Evolutionary conservation across 2,329 filamentous ascomycete genomes (phyloP).

Genomic region (Torrubiella hemipterigena): DNA sequence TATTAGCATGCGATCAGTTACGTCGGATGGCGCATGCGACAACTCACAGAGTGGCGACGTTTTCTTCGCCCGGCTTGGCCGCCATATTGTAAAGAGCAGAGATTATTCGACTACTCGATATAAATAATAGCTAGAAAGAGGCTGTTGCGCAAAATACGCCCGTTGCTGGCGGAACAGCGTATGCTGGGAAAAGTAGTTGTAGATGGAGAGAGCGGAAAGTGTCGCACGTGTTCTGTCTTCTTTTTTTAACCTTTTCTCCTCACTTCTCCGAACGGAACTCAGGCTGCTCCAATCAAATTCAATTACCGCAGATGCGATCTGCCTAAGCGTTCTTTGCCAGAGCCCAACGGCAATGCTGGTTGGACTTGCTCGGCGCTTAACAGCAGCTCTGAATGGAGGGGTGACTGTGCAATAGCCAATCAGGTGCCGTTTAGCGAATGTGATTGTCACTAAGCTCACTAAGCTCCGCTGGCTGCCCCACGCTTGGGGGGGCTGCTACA

Average conservation of each 20-base stretch:
- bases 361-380: neutral
- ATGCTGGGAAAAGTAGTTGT: neutral
- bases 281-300: neutral
- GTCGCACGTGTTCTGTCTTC: neutral
- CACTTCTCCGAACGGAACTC: neutral
- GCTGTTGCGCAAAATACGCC: too few relatives aligned
- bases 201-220: neutral
- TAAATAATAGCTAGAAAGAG: too few relatives aligned
- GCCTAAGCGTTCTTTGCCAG: neutral
- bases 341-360: neutral
- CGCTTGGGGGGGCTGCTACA: too few relatives aligned
- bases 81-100: conserved; percentile 26
- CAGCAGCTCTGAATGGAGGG: neutral
- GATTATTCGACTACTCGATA: neutral
- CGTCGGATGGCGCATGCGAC: neutral
- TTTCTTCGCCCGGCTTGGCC: conserved; percentile 34
- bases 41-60: conserved; percentile 39
- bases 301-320: too few relatives aligned
- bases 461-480: too few relatives aligned
- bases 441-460: too few relatives aligned
- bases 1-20: neutral
- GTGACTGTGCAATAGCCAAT: too few relatives aligned
- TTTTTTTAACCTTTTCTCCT: neutral
- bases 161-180: neutral
- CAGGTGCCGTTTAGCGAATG: too few relatives aligned